These are phyloP conservation scores for Musa schizocarpa DNA, from an alignment of 176 grass and related monocot species.

Conservation along the genomic window DNA sequence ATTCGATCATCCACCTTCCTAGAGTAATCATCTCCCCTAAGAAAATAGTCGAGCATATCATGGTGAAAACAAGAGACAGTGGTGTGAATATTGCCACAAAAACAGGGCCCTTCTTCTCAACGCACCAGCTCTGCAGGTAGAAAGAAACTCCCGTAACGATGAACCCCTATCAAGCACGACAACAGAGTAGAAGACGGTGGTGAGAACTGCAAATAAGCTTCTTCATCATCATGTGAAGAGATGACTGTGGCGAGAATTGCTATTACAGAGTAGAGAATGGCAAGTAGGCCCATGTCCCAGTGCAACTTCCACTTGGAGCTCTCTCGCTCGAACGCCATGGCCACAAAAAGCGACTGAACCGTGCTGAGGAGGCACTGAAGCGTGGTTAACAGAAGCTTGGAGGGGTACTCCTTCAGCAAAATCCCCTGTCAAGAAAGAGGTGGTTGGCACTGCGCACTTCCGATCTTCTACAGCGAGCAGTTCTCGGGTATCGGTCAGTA, in stretches of 20 bases:
- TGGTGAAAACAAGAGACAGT: constrained; percentile 56
- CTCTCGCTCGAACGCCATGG: constrained; percentile 53
- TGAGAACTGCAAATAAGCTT: not conserved
- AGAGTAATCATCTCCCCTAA: constrained; percentile 55
- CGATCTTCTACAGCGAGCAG: not conserved
- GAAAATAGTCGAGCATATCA: constrained; percentile 38
- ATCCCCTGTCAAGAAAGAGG: constrained; percentile 23
- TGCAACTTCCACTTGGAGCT: constrained; percentile 51
- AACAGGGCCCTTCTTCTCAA: constrained; percentile 53
- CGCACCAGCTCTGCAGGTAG: constrained; percentile 77
- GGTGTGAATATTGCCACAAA: constrained; percentile 72
- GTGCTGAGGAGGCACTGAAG: constrained; percentile 40
- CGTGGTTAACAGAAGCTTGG: constrained; percentile 45
- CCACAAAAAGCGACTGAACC: constrained; percentile 53
- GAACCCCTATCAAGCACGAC: constrained; percentile 30
- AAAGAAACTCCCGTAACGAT: constrained; percentile 47
- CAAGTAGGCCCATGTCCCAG: constrained; percentile 33
- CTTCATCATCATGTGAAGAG: not conserved
- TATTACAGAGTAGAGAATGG: constrained; percentile 45
- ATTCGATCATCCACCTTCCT: constrained; percentile 32
- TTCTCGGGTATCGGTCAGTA: not conserved
- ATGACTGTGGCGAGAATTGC: not conserved
- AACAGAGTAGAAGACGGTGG: not conserved
- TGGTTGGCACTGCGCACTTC: not conserved
- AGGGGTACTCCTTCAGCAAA: constrained; percentile 44